Base-by-base conservation (phyloP, 805 yeast genomes). In the Sugiyamaella valdiviana region DNA sequence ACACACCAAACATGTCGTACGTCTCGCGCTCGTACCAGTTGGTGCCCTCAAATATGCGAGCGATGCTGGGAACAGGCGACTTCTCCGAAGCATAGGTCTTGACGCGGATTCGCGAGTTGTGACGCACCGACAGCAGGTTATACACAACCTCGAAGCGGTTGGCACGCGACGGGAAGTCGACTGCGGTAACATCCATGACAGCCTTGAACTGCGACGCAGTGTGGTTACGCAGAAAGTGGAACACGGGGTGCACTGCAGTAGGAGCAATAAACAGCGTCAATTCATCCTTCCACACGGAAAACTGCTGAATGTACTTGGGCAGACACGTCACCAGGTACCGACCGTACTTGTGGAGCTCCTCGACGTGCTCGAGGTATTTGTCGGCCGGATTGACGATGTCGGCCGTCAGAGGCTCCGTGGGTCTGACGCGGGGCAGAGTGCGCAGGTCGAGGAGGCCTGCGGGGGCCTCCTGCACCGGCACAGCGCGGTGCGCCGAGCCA, bases 11-110 rank as follows among this genome's bases (percentile, higher is more conserved):
- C 78, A 87, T 73, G 65, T 87, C 95, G 65, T 84, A 87, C 12
- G 93, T 80, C 67, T 87, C 95, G 65, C 95, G 78, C 71, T 87
- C 95, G 65, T 78, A 83, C 95, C 95, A 87, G 70, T 87, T 86
- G 55, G 88, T 83, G 51, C 95, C 95, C 63, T 81, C 80, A 65
- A 68, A 85, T 45, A 87, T 60, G 14, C 80, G 77, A n/a, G 83
- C 80, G 53, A 83, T 67, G 50, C 88, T 79, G 35, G 95, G 95
- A 52, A 87, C 95, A 2, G 93, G 78, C 42, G 84, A 75, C 41
- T 84, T 79, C 68, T 87, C 95, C 43, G 82, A 80, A 15, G 95
- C 93, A 60, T 84, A 87, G 12, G 95, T 87, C 73, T 87, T 87
- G 62, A 87, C 88, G 65, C 95, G 76, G 65, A 87, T 84, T 66